Conservation (phyloP, 495 filamentous ascomycete genomes). For the Echria macrotheca region DNA sequence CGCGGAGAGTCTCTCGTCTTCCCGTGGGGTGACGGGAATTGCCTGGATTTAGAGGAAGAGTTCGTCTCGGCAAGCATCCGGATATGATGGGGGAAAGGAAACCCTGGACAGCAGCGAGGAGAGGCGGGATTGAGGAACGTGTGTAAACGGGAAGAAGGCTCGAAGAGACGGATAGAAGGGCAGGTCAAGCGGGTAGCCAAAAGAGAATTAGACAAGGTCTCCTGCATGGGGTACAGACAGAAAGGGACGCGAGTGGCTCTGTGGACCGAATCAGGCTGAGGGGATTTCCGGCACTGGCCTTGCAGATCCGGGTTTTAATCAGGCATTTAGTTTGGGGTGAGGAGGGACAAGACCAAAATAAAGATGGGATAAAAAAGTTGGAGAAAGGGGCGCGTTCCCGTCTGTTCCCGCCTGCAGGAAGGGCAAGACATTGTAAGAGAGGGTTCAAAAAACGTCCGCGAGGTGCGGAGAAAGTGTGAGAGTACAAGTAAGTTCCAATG, state of each 20-base stretch:
- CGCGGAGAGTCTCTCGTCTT: background rate
- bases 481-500: too few relatives aligned
- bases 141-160: background rate
- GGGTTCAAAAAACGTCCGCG: too few relatives aligned
- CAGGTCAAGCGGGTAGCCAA: conserved; percentile 7
- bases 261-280: conserved; percentile 11
- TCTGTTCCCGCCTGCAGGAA: too few relatives aligned
- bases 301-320: conserved; percentile 40
- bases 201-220: conserved; percentile 6
- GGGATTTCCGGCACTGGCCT: conserved; percentile 26
- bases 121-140: background rate
- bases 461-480: conserved; percentile 6
- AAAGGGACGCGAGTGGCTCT: background rate
- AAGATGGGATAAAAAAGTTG: conserved; percentile 15
- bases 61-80: background rate
- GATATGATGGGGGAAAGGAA: conserved; percentile 4
- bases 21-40: conserved; percentile 9
- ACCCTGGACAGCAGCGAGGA: background rate
- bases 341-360: conserved; percentile 26
- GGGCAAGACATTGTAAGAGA: background rate
- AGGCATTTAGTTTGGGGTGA: conserved; percentile 16
- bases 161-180: conserved; percentile 7
- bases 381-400: conserved; percentile 12
- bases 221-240: conserved; percentile 17
- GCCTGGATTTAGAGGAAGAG: background rate